Base-by-base conservation (phyloP, 2,329 filamentous ascomycete genomes). In the Fusarium drepaniforme region DNA sequence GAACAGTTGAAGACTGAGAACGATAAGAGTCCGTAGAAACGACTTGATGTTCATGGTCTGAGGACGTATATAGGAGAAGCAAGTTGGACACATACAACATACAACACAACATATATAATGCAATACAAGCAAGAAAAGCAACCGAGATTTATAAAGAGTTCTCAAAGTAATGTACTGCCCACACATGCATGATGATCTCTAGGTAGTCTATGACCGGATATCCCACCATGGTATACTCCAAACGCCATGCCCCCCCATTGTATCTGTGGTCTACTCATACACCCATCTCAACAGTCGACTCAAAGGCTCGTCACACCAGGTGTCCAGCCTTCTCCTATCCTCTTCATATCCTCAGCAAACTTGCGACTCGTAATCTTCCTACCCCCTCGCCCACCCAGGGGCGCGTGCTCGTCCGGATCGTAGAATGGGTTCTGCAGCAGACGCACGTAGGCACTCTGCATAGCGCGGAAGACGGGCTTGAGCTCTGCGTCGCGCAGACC, bases 371-470 rank as follows among this genome's bases (percentile, higher is more conserved):
- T 93, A 75, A 98, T 98, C 80, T 92, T 92, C 81, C 91, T 89
- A 4, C 90, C 90, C 0, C 88, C 87, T 30, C 83, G 82, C 0
- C 88, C 89, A 1, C 83, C 83, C 5, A 86, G 82, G 59, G 93
- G 93, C 73, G 89, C 89, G 82, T 96, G 92, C 78, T 96, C 93
- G 81, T 98, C 95, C 12, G 96, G 96, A 57, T 93, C 92, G 83
- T 96, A 98, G 84, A 99, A 99, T 0, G 96, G 96, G 80, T 99
- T 98, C 84, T 98, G 93, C 75, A 98, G 85, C 62, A 99, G 86
- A 72, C 91, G 88, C 68, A 98, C 93, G 80, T 98, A 99, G 35
- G 96, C 95, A n/a, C 90, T 92, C 85, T 98, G 97, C 84, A 99
- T 90, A 33, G 96, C 95, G 81, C 93, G 91, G 81, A 99, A 99